Evolutionary conservation across 331 rosid genomes (phyloP), one percentile per base, ranked within the genome.

Genomic region (Acacia concinna): DNA sequence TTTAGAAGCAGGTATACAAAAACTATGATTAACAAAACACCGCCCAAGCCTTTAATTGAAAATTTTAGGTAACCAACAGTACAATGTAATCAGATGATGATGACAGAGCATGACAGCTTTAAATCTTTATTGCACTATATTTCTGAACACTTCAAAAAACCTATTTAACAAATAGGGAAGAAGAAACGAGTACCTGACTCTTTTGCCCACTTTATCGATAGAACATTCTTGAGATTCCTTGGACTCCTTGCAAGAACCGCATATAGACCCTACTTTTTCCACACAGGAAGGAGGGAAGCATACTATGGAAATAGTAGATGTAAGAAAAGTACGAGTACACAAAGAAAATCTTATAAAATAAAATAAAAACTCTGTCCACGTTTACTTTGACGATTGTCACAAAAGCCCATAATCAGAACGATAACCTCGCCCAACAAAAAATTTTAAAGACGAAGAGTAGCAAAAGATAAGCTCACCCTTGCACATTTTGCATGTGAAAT

Each of bases 401-500:
- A 43, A 51, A 51, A 72, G 60, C 63, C 51, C 25, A 76, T 27
- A 73, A 52, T 71, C 71, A 63, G 77, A 1, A 56, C 52, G 54
- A 68, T 47, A 81, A 40, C 78, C 51, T 71, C 47, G 60, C 43
- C 56, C 52, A 57, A 56, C 41, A 17, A 66, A 66, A 66, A 35
- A 54, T 23, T 32, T 44, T 21, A 66, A 81, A n/a, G 68, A 71
- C 68, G 3, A 63, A 20, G 3, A 46, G 74, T 12, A 46, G 27
- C 74, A 72, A 76, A 78, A 65, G 30, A 43, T 80, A 83, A 41
- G 60, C 89, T 78, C 75, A 96, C 99, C 99, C 87, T 81, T 86
- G 91, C 99, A 96, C 20, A 77, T 88, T 83, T 82, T 85, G 84
- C 99, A 96, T 56, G 98, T 96, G 72, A 93, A 88, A 80, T 85